Evolutionary conservation across 2,329 filamentous ascomycete species (phyloP), one percentile per base, ranked within the genome.

Genomic region (Botryotinia calthae): DNA sequence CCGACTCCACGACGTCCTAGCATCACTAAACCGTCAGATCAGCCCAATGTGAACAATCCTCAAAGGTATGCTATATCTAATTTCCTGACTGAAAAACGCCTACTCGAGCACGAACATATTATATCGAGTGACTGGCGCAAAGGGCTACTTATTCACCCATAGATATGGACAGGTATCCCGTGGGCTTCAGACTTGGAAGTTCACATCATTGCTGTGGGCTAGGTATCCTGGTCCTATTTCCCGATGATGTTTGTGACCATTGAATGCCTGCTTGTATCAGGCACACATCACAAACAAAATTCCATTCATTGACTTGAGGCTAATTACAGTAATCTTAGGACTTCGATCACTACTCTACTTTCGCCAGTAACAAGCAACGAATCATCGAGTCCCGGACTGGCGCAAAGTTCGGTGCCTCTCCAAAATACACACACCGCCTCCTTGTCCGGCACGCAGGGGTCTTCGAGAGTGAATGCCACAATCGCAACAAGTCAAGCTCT

Each of bases 311-410:
- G 22, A 66, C 46, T 67, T 34, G 37, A 66, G 62, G 70, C 70
- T 72, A 59, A 72, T n/a, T 25, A 48, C 62, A 40, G 44, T 56
- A 46, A 56, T 48, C 56, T 48, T 28, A 48, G 63, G 59, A 40
- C 40, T 34, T 48, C 70, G 37, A 46, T 25, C 51, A 58, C 70
- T 34, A 65, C 76, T 40, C 54, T 75, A 20, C 75, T 76, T 18
- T 91, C 90, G 22, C 89, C 90, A 46, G 86, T 89, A 20, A 86
- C 87, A 18, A 91, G 88, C 79, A 87, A 91, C 75, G 88, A 90
- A 74, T 83, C 65, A 10, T 44, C 84, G 25, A 88, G 86, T 77
- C 86, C 87, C 37, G 80, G 75, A 31, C 25, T 46, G 28, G 28
- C 51, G 48, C 46, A 67, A 16, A 58, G 18, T 54, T 28, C 28